phyloP scores from a whole-genome alignment of 2,329 filamentous ascomycete species.

The Berkeleyomyces rouxiae region DNA sequence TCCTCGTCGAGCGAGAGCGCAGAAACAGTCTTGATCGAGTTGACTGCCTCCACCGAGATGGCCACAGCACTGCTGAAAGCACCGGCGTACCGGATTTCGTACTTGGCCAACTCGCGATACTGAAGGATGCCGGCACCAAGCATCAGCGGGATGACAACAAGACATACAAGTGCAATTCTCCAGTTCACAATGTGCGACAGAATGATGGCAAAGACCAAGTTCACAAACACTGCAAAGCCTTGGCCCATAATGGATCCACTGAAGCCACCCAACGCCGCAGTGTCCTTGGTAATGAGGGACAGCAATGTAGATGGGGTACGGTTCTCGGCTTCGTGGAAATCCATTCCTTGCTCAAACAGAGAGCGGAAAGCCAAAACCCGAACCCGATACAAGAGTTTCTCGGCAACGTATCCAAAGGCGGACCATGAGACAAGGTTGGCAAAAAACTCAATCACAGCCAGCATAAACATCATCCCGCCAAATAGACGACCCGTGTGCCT shows the following conservation, averaged over 20 bases:
- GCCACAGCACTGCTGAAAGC: slow-evolving; percentile 48
- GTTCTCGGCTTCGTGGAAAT: slow-evolving; percentile 53
- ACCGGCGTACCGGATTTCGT: slow-evolving; percentile 45
- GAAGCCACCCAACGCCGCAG: slow-evolving; percentile 48
- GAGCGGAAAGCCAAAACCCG: slow-evolving; percentile 48
- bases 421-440: slow-evolving; percentile 41
- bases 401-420: slow-evolving; percentile 33
- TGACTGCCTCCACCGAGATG: slow-evolving; percentile 50
- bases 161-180: slow-evolving; percentile 58
- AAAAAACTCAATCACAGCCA: slow-evolving; percentile 30
- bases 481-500: slow-evolving; percentile 29
- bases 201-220: slow-evolving; percentile 50
- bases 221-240: slow-evolving; percentile 49
- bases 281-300: slow-evolving; percentile 52
- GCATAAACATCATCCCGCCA: slow-evolving; percentile 38
- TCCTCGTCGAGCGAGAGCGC: slow-evolving; percentile 37
- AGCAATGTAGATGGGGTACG: slow-evolving; percentile 46
- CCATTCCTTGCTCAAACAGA: slow-evolving; percentile 46
- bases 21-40: slow-evolving; percentile 46
- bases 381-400: slow-evolving; percentile 47
- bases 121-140: slow-evolving; percentile 55
- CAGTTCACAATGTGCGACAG: slow-evolving; percentile 56
- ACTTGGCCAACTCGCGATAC: slow-evolving; percentile 42
- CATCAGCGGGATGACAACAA: slow-evolving; percentile 51
- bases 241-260: slow-evolving; percentile 56